Percentiles rank a stretch among this genome's conserved stretches.
phyloP scores from a whole-genome alignment of 1,284 basidiomycete genomes.

The Rhodotorula glutinis region DNA sequence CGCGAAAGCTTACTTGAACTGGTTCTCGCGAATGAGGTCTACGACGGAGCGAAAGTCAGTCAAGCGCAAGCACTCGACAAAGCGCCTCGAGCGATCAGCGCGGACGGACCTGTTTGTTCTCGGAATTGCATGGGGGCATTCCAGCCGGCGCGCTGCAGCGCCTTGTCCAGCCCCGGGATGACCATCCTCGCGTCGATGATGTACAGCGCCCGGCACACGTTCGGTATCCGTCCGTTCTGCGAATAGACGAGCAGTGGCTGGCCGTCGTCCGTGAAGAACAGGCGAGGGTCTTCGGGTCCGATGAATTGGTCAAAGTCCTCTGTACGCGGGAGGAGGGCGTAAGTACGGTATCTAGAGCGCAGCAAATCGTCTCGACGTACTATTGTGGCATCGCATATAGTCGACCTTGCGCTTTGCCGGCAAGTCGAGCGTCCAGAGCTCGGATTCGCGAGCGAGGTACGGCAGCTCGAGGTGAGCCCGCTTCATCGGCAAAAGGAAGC shows the following conservation, averaged over 20 bases:
- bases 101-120: conserved; percentile 34
- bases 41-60: not conserved
- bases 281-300: conserved; percentile 31
- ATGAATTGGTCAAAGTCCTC: conserved; percentile 25
- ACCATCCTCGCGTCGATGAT: conserved; percentile 35
- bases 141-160: conserved; percentile 28
- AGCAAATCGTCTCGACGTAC: not conserved
- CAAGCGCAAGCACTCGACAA: too few species aligned
- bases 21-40: conserved; percentile 29
- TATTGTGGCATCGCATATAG: conserved; percentile 24
- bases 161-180: conserved; percentile 22
- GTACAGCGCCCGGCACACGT: conserved; percentile 27
- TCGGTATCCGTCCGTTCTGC: conserved; percentile 29
- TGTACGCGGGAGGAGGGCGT: not conserved
- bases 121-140: conserved; percentile 26
- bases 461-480: conserved; percentile 26
- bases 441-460: conserved; percentile 31
- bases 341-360: not conserved
- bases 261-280: conserved; percentile 35
- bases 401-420: conserved; percentile 32
- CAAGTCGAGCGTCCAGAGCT: conserved; percentile 29
- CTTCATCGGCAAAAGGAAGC: conserved; percentile 29
- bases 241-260: conserved; percentile 26
- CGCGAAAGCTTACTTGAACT: not conserved
- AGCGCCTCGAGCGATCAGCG: too few species aligned